Conservation (phyloP, 1,284 basidiomycete species). For the Xerocomus amazonicus region DNA sequence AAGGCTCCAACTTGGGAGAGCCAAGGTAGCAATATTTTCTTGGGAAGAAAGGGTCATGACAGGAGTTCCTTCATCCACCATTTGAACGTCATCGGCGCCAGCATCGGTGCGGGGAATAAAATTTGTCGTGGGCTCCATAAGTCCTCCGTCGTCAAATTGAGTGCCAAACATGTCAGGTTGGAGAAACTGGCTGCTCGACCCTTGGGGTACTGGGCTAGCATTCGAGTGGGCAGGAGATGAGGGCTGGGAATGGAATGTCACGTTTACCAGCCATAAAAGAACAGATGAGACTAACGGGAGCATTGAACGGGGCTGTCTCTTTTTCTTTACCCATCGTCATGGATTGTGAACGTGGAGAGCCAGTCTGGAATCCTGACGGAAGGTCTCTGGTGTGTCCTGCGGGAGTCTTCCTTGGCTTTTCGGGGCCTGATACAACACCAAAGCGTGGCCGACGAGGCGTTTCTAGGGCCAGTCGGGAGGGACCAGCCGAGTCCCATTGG, state of each 20-base stretch:
- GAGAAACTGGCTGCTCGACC: conserved; percentile 4
- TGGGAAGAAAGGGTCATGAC: conserved; percentile 9
- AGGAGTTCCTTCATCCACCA: conserved; percentile 19
- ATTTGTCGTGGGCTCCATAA: conserved; percentile 10
- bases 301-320: conserved; percentile 7
- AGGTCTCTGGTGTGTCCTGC: conserved; percentile 15
- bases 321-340: conserved; percentile 18
- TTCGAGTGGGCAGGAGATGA: conserved; percentile 5
- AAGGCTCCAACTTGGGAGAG: conserved; percentile 47
- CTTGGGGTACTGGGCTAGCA: conserved; percentile 4
- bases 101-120: conserved; percentile 14
- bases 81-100: conserved; percentile 20
- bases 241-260: conserved; percentile 4
- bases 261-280: not conserved
- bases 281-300: conserved; percentile 11
- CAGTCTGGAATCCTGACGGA: conserved; percentile 21
- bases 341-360: conserved; percentile 21
- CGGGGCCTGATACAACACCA: conserved; percentile 25
- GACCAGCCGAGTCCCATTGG: conserved; percentile 23
- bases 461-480: conserved; percentile 31
- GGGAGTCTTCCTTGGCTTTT: conserved; percentile 17
- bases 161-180: conserved; percentile 13
- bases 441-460: conserved; percentile 39
- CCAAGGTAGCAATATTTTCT: conserved; percentile 35
- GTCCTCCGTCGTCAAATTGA: conserved; percentile 12